Evolutionary conservation across 345 rosid species (phyloP).

Genomic region (Brassica nigra): DNA sequence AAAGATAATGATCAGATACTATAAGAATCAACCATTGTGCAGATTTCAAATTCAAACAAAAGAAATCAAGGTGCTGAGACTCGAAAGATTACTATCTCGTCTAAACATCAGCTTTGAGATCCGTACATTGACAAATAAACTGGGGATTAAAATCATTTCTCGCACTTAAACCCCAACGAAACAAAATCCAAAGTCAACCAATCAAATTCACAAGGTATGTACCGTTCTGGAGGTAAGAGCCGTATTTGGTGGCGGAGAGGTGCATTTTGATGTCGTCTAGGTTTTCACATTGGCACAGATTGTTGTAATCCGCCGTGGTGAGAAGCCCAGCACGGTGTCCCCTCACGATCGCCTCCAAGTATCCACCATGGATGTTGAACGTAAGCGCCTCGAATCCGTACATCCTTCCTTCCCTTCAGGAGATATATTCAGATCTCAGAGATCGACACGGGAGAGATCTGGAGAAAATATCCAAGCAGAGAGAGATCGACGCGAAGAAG

Average conservation of each 20-base stretch:
- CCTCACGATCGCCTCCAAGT: slow-evolving; percentile 94
- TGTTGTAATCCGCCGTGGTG: slow-evolving; percentile 93
- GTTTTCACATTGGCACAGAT: slow-evolving; percentile 96
- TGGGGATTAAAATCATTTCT: neutral
- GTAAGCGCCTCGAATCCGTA: slow-evolving; percentile 98
- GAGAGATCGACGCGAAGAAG: slow-evolving; percentile 20
- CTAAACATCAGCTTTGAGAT: too few relatives aligned
- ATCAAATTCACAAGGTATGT: slow-evolving; percentile 7
- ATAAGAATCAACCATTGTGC: neutral
- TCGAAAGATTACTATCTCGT: too few relatives aligned
- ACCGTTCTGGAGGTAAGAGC: slow-evolving; percentile 96
- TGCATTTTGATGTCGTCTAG: slow-evolving; percentile 99
- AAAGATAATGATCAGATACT: neutral
- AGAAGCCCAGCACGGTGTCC: slow-evolving; percentile 92
- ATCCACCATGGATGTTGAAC: slow-evolving; percentile 95
- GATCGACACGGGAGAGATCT: slow-evolving; percentile 10
- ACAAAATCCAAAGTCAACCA: neutral
- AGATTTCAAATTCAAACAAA: too few relatives aligned
- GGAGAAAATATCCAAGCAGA: slow-evolving; percentile 6
- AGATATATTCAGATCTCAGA: slow-evolving; percentile 30
- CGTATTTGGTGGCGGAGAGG: slow-evolving; percentile 98
- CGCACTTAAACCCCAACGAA: slow-evolving; percentile 20
- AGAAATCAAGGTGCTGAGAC: too few relatives aligned
- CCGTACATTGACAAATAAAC: neutral
- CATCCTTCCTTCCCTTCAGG: slow-evolving; percentile 44